phyloP scores from a whole-genome alignment of 768 basidiomycete species.

The Flagelloscypha sp. region DNA sequence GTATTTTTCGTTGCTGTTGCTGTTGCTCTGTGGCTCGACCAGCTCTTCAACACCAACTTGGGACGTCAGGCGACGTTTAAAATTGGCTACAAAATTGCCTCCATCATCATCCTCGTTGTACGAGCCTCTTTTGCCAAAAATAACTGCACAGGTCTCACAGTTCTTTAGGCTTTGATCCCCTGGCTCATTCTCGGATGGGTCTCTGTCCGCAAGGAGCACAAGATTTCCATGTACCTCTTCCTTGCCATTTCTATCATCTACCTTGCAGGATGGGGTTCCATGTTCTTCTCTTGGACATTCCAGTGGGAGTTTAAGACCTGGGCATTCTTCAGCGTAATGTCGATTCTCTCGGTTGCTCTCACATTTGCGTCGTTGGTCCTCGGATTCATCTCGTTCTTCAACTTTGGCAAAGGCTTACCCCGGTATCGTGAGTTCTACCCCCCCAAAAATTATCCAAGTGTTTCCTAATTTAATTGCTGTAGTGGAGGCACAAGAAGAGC shows the following conservation, averaged over 20 bases:
- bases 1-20: slow-evolving; percentile 69
- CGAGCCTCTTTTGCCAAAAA: slow-evolving; percentile 18
- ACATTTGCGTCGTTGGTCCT: slow-evolving; percentile 47
- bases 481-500: slow-evolving; percentile 51
- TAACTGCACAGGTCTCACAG: slow-evolving; percentile 1
- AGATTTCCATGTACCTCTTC: slow-evolving; percentile 53
- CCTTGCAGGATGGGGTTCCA: slow-evolving; percentile 59
- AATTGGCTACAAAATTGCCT: slow-evolving; percentile 44
- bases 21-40: slow-evolving; percentile 71
- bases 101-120: slow-evolving; percentile 53
- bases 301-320: slow-evolving; percentile 69
- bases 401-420: slow-evolving; percentile 70
- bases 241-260: slow-evolving; percentile 52
- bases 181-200: slow-evolving; percentile 77
- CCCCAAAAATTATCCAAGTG: not conserved
- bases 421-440: slow-evolving; percentile 47
- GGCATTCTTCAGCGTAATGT: slow-evolving; percentile 65
- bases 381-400: slow-evolving; percentile 59
- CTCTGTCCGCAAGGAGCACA: slow-evolving; percentile 59
- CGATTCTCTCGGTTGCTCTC: slow-evolving; percentile 48
- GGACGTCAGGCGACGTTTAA: slow-evolving; percentile 40
- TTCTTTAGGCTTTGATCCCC: slow-evolving; percentile 48
- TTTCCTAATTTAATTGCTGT: slow-evolving; percentile 4
- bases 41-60: slow-evolving; percentile 58
- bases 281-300: slow-evolving; percentile 69